Conservation (phyloP, 1,139 yeast genomes). For the Protomyces lactucae-debilis region DNA sequence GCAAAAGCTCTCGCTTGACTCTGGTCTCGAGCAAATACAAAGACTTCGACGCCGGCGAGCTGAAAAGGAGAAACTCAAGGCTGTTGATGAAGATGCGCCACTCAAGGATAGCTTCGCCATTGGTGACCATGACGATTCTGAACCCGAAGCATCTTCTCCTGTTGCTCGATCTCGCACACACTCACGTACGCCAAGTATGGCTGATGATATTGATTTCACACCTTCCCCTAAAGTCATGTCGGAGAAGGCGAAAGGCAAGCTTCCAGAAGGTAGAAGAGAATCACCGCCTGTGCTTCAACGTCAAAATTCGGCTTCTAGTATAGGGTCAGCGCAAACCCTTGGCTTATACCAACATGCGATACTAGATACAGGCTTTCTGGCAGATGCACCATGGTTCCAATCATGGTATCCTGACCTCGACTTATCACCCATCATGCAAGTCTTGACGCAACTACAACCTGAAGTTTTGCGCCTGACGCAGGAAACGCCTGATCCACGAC, state of each 20-base stretch:
- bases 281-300: conserved; percentile 19
- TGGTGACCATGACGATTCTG: conserved; percentile 35
- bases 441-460: conserved; percentile 20
- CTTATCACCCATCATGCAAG: conserved; percentile 25
- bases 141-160: conserved; percentile 35
- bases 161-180: neutral
- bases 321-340: neutral
- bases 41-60: conserved; percentile 5
- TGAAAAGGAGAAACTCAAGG: neutral
- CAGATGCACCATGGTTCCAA: conserved; percentile 31
- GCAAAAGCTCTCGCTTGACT: conserved; percentile 32
- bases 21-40: conserved; percentile 31
- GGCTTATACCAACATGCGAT: neutral
- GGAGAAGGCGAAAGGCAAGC: conserved; percentile 54
- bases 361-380: conserved; percentile 16
- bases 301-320: conserved; percentile 16
- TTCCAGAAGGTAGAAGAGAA: conserved; percentile 43
- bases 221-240: conserved; percentile 59
- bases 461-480: conserved; percentile 17
- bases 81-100: neutral
- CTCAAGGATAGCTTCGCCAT: conserved; percentile 27
- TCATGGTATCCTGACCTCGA: conserved; percentile 30
- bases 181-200: neutral
- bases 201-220: conserved; percentile 9
- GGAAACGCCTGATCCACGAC: conserved; percentile 20